phyloP scores from a whole-genome alignment of 2,329 filamentous ascomycete species.

The Nigrospora osmanthi region DNA sequence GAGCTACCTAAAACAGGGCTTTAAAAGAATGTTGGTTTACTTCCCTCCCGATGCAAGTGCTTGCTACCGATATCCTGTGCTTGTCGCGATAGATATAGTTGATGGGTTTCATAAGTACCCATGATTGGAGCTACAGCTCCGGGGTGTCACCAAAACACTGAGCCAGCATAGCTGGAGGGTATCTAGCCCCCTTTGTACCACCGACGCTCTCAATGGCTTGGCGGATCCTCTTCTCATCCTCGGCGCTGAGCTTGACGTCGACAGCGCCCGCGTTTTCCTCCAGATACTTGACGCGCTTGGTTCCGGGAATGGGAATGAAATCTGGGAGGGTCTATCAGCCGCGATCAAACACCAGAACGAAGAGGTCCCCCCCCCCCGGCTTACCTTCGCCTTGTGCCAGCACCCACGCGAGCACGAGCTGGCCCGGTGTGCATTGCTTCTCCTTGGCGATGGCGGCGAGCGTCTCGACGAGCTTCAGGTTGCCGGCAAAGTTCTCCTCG shows the following conservation, averaged over 20 bases:
- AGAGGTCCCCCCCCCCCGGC: background rate
- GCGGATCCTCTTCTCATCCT: slow-evolving; percentile 27
- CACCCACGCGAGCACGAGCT: slow-evolving; percentile 49
- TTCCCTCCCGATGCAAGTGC: too few relatives aligned
- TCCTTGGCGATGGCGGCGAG: slow-evolving; percentile 16
- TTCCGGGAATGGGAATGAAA: slow-evolving; percentile 26
- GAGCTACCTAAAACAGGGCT: too few relatives aligned
- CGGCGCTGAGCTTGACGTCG: slow-evolving; percentile 22
- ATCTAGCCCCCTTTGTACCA: slow-evolving; percentile 4
- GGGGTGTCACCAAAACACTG: slow-evolving; percentile 5
- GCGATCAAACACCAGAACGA: background rate
- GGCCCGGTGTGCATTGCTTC: slow-evolving; percentile 34
- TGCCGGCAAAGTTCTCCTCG: slow-evolving; percentile 41
- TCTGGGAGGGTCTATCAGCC: slow-evolving; percentile 58
- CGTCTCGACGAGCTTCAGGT: slow-evolving; percentile 25
- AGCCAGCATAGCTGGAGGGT: slow-evolving; percentile 3
- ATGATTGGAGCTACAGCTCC: background rate
- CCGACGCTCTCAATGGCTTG: slow-evolving; percentile 21
- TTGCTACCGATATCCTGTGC: too few relatives aligned
- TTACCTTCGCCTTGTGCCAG: slow-evolving; percentile 33
- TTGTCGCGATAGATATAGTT: too few relatives aligned
- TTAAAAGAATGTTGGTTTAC: too few relatives aligned
- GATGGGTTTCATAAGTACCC: too few relatives aligned
- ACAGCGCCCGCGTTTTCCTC: slow-evolving; percentile 23
- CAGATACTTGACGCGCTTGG: slow-evolving; percentile 22